Evolutionary conservation across 768 basidiomycete species (phyloP).

Genomic region (Boletus subcaerulescens): DNA sequence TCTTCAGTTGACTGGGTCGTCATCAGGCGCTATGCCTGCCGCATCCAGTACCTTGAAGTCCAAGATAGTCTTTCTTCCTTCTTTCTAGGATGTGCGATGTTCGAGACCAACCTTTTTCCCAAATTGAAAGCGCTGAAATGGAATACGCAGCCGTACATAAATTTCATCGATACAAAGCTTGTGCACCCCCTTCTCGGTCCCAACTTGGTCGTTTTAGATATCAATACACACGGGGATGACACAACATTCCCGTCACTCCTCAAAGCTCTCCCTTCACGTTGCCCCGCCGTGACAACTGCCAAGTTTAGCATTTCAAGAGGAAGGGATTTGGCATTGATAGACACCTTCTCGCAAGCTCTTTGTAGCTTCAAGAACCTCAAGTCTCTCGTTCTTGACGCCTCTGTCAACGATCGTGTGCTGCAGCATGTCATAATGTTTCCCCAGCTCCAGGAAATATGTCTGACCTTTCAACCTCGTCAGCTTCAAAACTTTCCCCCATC

Average conservation of each 20-base stretch:
- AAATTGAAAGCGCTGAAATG: neutral
- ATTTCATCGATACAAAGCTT: neutral
- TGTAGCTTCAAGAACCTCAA: neutral
- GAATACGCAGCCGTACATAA: neutral
- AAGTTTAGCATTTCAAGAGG: neutral
- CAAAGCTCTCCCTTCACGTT: neutral
- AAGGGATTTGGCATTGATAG: neutral
- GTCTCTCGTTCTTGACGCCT: neutral
- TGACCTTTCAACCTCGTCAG: neutral
- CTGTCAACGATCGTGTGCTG: neutral
- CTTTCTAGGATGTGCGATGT: neutral
- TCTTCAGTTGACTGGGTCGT: neutral
- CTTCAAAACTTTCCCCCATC: neutral
- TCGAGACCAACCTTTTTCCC: neutral
- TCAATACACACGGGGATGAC: neutral
- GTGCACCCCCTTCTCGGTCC: neutral
- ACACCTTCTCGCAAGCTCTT: neutral
- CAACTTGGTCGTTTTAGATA: neutral
- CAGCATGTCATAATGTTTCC: too few species aligned
- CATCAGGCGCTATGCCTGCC: neutral
- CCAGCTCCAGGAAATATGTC: neutral
- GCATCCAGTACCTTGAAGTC: neutral
- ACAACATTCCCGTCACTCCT: neutral
- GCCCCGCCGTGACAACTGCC: neutral
- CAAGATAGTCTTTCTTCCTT: neutral